Evolutionary conservation across 2,329 filamentous ascomycete species (phyloP), one percentile per base, ranked within the genome.

Genomic region (Aspergillus sp.): DNA sequence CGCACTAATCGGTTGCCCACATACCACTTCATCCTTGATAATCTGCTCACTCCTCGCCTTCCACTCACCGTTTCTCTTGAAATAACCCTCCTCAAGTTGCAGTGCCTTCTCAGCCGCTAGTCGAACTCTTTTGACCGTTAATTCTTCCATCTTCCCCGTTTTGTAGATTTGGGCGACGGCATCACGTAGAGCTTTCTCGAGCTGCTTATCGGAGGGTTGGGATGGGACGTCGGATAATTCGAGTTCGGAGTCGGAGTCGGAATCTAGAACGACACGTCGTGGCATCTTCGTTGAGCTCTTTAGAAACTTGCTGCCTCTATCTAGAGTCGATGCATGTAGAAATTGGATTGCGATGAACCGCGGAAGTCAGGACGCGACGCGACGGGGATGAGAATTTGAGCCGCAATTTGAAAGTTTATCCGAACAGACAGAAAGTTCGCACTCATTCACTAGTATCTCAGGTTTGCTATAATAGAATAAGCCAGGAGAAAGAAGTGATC

Each of bases 81-180:
- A 82, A 68, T 86, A 88, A 3, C 80, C 85, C 6, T 76, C 75
- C 7, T 81, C 76, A 23, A 89, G 74, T 34, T 78, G 80, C 11
- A 89, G 72, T 53, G 80, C 72, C 60, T 81, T 74, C 70, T 87
- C 86, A 4, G 81, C 82, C 25, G 80, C 80, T 31, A 77, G 69
- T 53, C 87, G 83, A 54, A 87, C 82, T 58, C 79, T 79, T 64
- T 86, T 87, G 56, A 88, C 79, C 0, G 86, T 87, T 63, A 88
- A 73, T 54, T 85, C 80, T 6, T 85, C 81, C 34, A 75, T 71
- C 22, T 84, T 78, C 7, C 75, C 77, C 1, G 70, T 66, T 30
- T 71, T 69, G 67, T 71, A 77, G 52, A 78, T 69, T n/a, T 67
- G 64, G 15, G 70, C 70, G 34, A 80, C 78, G 15, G 73, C 70